Base-by-base conservation (phyloP, 1,284 basidiomycete genomes). In the Hemileia vastatrix region DNA sequence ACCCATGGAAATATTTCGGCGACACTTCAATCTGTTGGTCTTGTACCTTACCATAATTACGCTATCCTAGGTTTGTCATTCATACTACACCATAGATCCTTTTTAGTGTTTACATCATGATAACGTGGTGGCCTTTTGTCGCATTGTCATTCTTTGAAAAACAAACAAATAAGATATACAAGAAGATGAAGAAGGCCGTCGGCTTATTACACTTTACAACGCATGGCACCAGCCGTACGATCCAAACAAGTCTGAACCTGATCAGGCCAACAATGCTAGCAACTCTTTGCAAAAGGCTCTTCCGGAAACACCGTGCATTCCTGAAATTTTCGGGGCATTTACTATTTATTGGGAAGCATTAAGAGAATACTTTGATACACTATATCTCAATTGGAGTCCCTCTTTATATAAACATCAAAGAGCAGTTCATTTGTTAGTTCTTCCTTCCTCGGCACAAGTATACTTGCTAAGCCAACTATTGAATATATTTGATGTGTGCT, bases 331-430 rank as follows among this genome's bases (percentile, higher is more conserved):
- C 13, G 58, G 58, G 21, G 54, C 52, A 32, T 61, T 61, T 45
- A 61, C 58, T 48, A 49, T 61, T 4, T 54, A 50, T 54, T 61
- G 58, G 58, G 58, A 61, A 48, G 47, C 58, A n/a, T 31, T 61
- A 36, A 50, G 54, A 47, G 48, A 54, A n/a, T 61, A 61, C 44
- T 61, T 61, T 33, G 58, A 61, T 27, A 54, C 58, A 5, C 33
- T 61, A 3, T 54, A 61, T 54, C 50, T 61, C 21, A 61, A 61
- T 19, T 61, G 58, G 58, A 32, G 54, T 23, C 58, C 58, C 23
- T 45, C 15, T 13, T n/a, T 50, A 23, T 61, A 54, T 36, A 47
- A 61, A 48, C 54, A 52, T 40, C 52, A 54, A 24, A 50, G 44
- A 31, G n/a, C 44, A 13, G 58, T 54, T 15, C 58, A 61, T 61